These are phyloP conservation scores for Suaeda aralocaspica DNA, from an alignment of 148 eudicot genomes.

Conservation along the genomic window DNA sequence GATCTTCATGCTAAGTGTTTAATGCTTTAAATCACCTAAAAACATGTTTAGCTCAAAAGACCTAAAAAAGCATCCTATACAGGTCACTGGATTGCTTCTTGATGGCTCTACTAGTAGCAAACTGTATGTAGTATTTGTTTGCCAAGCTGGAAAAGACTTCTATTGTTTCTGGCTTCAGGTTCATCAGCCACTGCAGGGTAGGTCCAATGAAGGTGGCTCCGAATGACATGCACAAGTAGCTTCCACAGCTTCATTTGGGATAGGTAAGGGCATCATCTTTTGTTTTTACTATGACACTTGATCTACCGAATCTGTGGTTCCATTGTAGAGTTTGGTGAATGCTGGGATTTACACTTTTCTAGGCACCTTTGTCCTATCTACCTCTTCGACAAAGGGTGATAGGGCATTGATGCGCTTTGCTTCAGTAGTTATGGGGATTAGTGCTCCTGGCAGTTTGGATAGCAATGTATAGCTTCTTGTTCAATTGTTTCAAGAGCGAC, in stretches of 20 bases:
- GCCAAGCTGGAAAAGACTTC: too few species aligned
- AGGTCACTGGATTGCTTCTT: background rate
- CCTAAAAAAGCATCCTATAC: too few species aligned
- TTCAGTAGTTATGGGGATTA: background rate
- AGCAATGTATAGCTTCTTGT: too few species aligned
- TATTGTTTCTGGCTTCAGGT: background rate
- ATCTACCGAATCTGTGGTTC: too few species aligned
- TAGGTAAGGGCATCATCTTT: background rate
- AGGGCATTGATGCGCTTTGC: too few species aligned
- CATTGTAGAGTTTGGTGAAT: background rate
- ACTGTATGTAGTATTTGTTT: background rate
- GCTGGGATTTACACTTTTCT: background rate
- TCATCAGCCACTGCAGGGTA: background rate
- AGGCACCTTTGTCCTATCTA: background rate
- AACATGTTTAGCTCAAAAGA: too few species aligned
- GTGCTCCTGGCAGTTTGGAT: too few species aligned
- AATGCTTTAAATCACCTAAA: too few species aligned
- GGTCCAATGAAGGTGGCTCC: background rate
- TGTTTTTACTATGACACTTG: too few species aligned
- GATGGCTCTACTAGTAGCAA: background rate
- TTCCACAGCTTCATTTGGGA: background rate
- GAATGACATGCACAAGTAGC: background rate
- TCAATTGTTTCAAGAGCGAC: too few species aligned
- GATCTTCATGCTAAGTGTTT: too few species aligned
- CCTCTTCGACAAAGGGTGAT: background rate